Evolutionary conservation across 208 protist species (phyloP).

Genomic region (Trypanosoma avium): DNA sequence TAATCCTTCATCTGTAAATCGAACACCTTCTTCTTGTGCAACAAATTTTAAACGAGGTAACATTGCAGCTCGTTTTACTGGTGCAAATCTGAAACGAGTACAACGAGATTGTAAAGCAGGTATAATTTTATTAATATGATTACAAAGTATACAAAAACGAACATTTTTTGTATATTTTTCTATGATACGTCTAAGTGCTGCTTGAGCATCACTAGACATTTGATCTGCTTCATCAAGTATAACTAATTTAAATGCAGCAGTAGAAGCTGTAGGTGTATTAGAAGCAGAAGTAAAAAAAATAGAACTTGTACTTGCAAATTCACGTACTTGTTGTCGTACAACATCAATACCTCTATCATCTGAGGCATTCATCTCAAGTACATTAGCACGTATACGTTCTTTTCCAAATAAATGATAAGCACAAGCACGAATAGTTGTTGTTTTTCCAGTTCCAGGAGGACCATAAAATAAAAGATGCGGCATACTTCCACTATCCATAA

Average conservation of each 20-base stretch:
- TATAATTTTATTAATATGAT: constrained; percentile 98
- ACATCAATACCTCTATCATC: constrained; percentile 99
- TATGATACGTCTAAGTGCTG: constrained; percentile 97
- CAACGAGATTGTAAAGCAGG: constrained; percentile 97
- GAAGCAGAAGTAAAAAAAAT: constrained; percentile 81
- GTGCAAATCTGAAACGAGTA: constrained; percentile 98
- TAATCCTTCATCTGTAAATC: constrained; percentile 82
- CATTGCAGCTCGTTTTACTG: constrained; percentile 88
- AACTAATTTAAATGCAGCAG: constrained; percentile 95
- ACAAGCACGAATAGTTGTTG: constrained; percentile 87
- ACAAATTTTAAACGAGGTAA: constrained; percentile 83
- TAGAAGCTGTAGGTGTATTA: constrained; percentile 7
- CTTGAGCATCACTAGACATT: constrained; percentile 98
- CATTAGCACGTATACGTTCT: constrained; percentile 80
- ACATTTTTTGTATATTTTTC: constrained; percentile 98
- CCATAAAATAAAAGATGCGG: constrained; percentile 99
- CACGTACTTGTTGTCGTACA: constrained; percentile 97
- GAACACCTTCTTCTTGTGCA: constrained; percentile 81
- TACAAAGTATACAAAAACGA: constrained; percentile 99
- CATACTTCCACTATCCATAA: constrained; percentile 93
- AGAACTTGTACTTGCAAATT: constrained; percentile 96
- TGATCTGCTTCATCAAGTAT: constrained; percentile 99
- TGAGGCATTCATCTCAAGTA: constrained; percentile 98
- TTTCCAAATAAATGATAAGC: constrained; percentile 94
- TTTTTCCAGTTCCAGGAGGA: constrained; percentile 93